Conservation (phyloP, 2,329 filamentous ascomycete genomes). For the Trichoderma lentiforme region DNA sequence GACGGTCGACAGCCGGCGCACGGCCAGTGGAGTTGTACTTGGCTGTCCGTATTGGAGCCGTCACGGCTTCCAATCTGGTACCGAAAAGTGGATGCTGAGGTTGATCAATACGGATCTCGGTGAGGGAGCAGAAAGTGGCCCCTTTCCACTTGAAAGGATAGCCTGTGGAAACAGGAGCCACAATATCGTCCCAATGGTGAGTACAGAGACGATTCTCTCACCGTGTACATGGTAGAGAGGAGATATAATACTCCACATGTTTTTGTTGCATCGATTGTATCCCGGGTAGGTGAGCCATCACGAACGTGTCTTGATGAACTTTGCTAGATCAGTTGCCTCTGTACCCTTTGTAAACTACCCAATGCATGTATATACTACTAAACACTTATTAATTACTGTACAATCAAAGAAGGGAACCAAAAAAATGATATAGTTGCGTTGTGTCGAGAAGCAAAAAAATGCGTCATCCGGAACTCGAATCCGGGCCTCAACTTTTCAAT, state of each 20-base stretch:
- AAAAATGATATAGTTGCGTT: not conserved
- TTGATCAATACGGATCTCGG: not conserved
- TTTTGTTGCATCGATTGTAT: not conserved
- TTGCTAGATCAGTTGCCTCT: not conserved
- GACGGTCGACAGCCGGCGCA: not conserved
- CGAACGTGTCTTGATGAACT: not conserved
- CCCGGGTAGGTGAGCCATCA: not conserved
- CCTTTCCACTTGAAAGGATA: not conserved
- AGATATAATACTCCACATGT: not conserved
- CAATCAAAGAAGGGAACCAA: not conserved
- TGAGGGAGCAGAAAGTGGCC: not conserved
- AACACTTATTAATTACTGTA: too few species aligned
- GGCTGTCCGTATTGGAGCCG: not conserved
- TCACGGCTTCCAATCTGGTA: not conserved
- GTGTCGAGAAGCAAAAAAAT: not conserved
- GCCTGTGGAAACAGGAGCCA: not conserved
- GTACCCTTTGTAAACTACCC: not conserved
- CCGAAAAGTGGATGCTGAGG: not conserved
- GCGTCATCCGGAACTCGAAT: conserved; percentile 20
- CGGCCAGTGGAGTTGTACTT: conserved; percentile 1
- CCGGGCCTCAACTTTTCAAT: conserved; percentile 19
- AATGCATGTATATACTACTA: too few species aligned
- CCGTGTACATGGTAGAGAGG: not conserved
- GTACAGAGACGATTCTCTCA: not conserved
- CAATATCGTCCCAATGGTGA: not conserved